A percentile compares a stretch with the other conserved stretches of the same genome.
phyloP scores from a whole-genome alignment of 1,139 yeast species.

The Pichia sp. region DNA sequence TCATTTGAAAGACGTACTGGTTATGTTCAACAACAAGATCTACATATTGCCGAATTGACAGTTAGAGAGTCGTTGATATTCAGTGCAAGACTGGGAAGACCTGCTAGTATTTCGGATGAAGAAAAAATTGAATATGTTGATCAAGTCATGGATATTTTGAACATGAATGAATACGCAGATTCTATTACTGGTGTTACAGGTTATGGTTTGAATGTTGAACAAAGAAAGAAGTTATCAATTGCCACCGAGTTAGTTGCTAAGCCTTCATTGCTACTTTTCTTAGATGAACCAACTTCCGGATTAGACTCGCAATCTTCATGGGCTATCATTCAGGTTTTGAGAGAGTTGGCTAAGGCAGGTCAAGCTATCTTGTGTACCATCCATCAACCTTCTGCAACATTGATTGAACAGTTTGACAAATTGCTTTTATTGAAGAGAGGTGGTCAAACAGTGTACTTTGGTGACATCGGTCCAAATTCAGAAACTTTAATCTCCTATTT shows the following conservation, averaged over 20 bases:
- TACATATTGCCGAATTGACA: constrained; percentile 47
- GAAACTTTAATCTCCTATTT: constrained; percentile 43
- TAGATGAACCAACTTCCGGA: constrained; percentile 52
- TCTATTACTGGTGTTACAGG: constrained; percentile 52
- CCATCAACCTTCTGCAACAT: constrained; percentile 55
- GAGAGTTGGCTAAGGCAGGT: constrained; percentile 42
- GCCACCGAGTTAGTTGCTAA: constrained; percentile 52
- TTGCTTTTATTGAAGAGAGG: constrained; percentile 41
- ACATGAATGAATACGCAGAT: constrained; percentile 49
- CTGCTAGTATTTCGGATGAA: constrained; percentile 38
- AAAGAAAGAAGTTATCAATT: constrained; percentile 34
- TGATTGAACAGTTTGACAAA: constrained; percentile 45
- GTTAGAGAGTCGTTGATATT: constrained; percentile 49
- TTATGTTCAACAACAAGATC: constrained; percentile 55
- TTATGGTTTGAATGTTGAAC: constrained; percentile 55
- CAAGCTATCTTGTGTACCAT: constrained; percentile 51
- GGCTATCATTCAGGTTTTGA: constrained; percentile 43
- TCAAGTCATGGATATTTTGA: constrained; percentile 42
- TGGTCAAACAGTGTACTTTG: constrained; percentile 56
- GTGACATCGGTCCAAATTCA: constrained; percentile 52
- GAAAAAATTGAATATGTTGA: constrained; percentile 49
- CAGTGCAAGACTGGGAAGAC: constrained; percentile 50
- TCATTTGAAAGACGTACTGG: constrained; percentile 51
- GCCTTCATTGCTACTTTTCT: constrained; percentile 43
- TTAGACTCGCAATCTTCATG: constrained; percentile 51